A percentile compares a stretch with the other conserved stretches of the same genome.
Conservation (phyloP, 192 early-diverging fungal genomes). For the Backusella morwellensis region DNA sequence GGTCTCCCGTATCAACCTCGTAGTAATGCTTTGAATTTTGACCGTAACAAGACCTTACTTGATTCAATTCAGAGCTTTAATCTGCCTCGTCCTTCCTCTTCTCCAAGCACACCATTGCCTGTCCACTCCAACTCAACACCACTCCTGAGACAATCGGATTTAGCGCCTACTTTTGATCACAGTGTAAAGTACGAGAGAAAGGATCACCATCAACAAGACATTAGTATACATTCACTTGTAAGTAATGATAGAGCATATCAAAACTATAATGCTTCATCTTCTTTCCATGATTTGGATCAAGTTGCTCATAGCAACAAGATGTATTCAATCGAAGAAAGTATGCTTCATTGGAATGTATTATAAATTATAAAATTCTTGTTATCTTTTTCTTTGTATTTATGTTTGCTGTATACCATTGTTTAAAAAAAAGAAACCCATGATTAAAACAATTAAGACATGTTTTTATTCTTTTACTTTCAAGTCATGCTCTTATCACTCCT, state of each 20-base stretch:
- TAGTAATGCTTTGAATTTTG: neutral
- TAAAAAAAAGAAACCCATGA: neutral
- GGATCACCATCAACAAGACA: neutral
- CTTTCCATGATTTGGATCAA: neutral
- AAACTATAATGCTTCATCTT: neutral
- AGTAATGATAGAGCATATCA: neutral
- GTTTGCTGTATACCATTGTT: neutral
- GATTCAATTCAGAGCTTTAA: neutral
- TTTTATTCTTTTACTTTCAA: neutral
- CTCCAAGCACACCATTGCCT: neutral
- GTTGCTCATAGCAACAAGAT: neutral
- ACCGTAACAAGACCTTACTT: neutral
- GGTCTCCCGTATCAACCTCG: neutral
- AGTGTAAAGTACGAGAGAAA: neutral
- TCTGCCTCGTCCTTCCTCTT: neutral
- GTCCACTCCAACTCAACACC: neutral
- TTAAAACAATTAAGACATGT: neutral
- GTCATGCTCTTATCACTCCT: neutral
- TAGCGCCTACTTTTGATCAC: neutral
- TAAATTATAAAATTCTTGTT: neutral
- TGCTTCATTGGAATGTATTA: slow-evolving; percentile 3
- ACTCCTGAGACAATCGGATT: neutral
- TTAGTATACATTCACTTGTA: neutral
- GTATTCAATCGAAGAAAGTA: neutral
- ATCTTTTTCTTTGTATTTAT: neutral